Base-by-base conservation (phyloP, 169 alveolate species). In the Condylostoma magnum region DNA sequence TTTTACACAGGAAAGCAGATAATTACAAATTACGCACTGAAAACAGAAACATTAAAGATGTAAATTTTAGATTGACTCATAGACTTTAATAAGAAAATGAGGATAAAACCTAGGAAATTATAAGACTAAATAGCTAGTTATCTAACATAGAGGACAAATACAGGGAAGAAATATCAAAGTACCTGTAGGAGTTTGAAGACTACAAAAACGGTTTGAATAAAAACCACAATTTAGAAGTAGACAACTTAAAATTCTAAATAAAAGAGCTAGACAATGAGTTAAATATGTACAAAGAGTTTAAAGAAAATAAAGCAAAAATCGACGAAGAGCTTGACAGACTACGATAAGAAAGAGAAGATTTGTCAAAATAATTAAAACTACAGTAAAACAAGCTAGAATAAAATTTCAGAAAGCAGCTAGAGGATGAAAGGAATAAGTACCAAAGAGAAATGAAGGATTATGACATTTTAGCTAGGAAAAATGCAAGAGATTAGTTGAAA, bases 1-100 rank as follows among this genome's bases (percentile, higher is more conserved):
- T 25, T 8, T 34, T 38, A 60, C 20, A 8, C 57, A 60, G 71
- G 57, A 60, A 60, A 41, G 57, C 12, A 15, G 71, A 60, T 38
- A 60, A 38, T 31, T 33, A 60, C 58, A 27, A 60, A 8, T 31
- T 60, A 41, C 0, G 37, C 12, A 38, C 18, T 8, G n/a, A 41
- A 36, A 33, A 38, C 22, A 60, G 43, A 60, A 34, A 38, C 15
- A 6, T 33, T 12, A 34, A 60, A 20, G 57, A 60, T 38, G 71
- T 38, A 15, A 33, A 60, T 22, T 33, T 38, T 37, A 6, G 18
- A 18, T 6, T 60, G 10, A 36, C 71, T 6, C 31, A 60, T 12
- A 28, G 27, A 1, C 25, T 60, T 52, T 28, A 60, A 36, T 15
- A 60, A 36, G 71, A 41, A 1, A 12, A 38, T 27, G 57, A 60